Evolutionary conservation across 139 green algal species (phyloP).

Genomic region (Chlamydomonas sphaeroides): DNA sequence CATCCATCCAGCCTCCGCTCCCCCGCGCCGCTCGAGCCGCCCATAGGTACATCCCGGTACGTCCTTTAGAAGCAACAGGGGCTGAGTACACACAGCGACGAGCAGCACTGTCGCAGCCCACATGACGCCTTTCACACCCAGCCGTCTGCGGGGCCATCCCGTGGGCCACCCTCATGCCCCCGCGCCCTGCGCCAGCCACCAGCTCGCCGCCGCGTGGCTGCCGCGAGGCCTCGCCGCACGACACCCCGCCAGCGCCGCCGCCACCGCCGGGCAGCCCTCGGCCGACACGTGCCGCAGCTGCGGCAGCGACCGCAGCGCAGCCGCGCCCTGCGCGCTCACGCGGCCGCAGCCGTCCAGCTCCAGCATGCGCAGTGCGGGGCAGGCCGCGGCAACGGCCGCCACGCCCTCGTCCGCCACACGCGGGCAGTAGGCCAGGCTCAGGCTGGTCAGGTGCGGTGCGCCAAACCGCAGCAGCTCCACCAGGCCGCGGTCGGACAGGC

Average conservation of each 20-base stretch:
- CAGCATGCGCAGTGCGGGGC: conserved; percentile 2
- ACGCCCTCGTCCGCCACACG: conserved; percentile 7
- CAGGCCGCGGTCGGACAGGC: conserved; percentile 9
- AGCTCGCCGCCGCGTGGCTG: neutral
- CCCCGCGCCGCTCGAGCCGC: too few species aligned
- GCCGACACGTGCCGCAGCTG: conserved; percentile 23
- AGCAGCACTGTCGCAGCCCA: too few species aligned
- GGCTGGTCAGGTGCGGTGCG: conserved; percentile 1
- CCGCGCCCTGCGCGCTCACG: neutral
- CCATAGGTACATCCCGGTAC: too few species aligned
- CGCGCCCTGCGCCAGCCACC: conserved; percentile 14
- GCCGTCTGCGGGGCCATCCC: too few species aligned
- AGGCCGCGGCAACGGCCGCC: neutral
- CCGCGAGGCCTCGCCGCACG: neutral
- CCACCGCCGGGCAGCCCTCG: neutral
- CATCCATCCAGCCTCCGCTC: too few species aligned
- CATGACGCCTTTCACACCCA: too few species aligned
- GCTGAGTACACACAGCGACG: too few species aligned
- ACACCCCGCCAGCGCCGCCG: neutral
- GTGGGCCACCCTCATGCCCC: too few species aligned
- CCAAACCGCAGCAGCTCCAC: neutral
- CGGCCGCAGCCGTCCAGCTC: conserved; percentile 5
- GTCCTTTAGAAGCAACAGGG: too few species aligned
- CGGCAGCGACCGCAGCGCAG: neutral
- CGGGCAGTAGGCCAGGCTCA: conserved; percentile 8